A percentile compares a stretch with the other conserved stretches of the same genome.
phyloP scores from a whole-genome alignment of 768 basidiomycete species.

The Lentinula sp. region DNA sequence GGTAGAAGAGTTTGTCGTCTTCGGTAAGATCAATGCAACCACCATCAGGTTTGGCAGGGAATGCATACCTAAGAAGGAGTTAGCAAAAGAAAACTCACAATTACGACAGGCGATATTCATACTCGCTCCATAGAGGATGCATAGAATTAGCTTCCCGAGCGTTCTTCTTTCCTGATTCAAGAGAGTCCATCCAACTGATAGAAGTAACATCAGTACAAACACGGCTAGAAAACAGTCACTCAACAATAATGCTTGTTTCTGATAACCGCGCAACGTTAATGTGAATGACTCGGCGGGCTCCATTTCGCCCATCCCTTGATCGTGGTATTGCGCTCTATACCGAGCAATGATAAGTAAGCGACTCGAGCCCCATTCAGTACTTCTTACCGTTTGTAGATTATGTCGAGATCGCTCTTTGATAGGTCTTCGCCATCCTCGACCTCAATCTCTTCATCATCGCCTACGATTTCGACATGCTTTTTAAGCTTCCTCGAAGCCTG shows the following conservation, averaged over 20 bases:
- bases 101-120: constrained; percentile 18
- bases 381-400: constrained; percentile 76
- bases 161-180: constrained; percentile 70
- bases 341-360: constrained; percentile 4
- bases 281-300: constrained; percentile 75
- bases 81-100: constrained; percentile 5
- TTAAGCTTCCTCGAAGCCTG: constrained; percentile 32
- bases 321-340: constrained; percentile 76
- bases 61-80: constrained; percentile 53
- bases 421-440: constrained; percentile 82
- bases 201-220: background rate
- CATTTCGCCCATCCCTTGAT: constrained; percentile 71
- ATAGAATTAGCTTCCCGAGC: constrained; percentile 68
- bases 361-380: background rate
- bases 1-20: constrained; percentile 78
- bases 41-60: constrained; percentile 54
- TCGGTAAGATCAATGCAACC: constrained; percentile 73
- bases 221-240: constrained; percentile 15
- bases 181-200: constrained; percentile 82
- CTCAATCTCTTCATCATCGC: constrained; percentile 77
- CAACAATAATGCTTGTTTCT: constrained; percentile 85
- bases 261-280: constrained; percentile 76
- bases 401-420: constrained; percentile 70
- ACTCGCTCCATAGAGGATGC: constrained; percentile 96
- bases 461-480: constrained; percentile 63